Percentiles rank a stretch among this genome's conserved stretches.
These are phyloP conservation scores for Podospora comata DNA, from an alignment of 495 filamentous ascomycete genomes.

Conservation along the genomic window DNA sequence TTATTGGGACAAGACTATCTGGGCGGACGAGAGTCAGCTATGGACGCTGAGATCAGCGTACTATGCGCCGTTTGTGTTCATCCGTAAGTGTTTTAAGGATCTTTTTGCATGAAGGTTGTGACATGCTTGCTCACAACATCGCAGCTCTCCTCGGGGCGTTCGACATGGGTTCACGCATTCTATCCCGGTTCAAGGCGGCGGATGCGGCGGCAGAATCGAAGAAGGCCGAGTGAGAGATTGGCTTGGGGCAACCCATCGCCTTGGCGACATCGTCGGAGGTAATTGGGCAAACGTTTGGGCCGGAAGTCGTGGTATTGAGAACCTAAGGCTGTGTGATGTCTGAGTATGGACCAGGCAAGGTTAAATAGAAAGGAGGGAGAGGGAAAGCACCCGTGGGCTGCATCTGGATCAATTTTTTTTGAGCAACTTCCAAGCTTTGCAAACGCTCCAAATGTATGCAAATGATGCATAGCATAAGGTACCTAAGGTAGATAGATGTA, in stretches of 20 bases:
- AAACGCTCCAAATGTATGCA: not conserved
- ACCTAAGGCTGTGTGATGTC: not conserved
- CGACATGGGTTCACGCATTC: conserved; percentile 43
- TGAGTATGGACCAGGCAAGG: not conserved
- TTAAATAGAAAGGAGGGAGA: not conserved
- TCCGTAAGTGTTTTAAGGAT: conserved; percentile 56
- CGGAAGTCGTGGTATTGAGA: not conserved
- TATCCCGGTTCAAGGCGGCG: conserved; percentile 33
- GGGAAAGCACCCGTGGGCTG: not conserved
- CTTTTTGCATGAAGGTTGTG: not conserved
- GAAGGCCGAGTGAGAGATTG: not conserved
- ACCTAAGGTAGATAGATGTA: not conserved
- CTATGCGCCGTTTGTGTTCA: conserved; percentile 68
- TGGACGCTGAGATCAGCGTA: conserved; percentile 49
- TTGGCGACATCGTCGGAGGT: not conserved
- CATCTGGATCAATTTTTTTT: not conserved
- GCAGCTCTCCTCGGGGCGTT: conserved; percentile 39
- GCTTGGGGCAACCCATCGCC: not conserved
- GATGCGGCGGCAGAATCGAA: conserved; percentile 29
- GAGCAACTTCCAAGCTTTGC: too few relatives aligned
- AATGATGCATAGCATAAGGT: not conserved
- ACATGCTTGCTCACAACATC: conserved; percentile 14
- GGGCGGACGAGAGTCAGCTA: conserved; percentile 47
- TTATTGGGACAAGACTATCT: conserved; percentile 51
- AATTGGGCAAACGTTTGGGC: not conserved